Evolutionary conservation across 108 stramenopile species (phyloP).

Genomic region (Cafeteria roenbergensis): DNA sequence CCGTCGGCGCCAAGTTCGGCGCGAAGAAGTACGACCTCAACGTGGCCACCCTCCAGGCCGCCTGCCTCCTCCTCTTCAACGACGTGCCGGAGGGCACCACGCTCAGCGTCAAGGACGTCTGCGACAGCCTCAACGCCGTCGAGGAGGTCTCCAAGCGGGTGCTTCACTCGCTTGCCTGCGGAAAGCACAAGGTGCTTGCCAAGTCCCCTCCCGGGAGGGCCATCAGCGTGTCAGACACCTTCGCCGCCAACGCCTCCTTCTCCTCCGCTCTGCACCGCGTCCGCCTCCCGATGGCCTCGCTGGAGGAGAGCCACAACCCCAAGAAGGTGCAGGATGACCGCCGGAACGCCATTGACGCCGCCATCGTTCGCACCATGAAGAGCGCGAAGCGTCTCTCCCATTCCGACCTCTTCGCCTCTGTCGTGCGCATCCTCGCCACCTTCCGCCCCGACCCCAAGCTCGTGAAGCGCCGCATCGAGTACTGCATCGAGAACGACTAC

Average conservation of each 20-base stretch:
- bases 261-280: slow-evolving; percentile 76
- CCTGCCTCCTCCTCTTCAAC: slow-evolving; percentile 66
- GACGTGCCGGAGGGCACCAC: slow-evolving; percentile 37
- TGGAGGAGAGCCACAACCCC: slow-evolving; percentile 84
- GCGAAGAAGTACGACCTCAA: slow-evolving; percentile 89
- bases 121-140: slow-evolving; percentile 60
- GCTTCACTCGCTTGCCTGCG: slow-evolving; percentile 91
- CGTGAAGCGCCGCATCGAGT: slow-evolving; percentile 77
- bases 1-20: slow-evolving; percentile 72
- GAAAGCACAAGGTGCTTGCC: slow-evolving; percentile 82
- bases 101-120: slow-evolving; percentile 53
- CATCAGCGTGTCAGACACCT: slow-evolving; percentile 72
- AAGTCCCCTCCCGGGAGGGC: slow-evolving; percentile 64
- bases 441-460: slow-evolving; percentile 91
- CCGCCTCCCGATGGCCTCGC: slow-evolving; percentile 93
- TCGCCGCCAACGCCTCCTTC: slow-evolving; percentile 72
- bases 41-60: slow-evolving; percentile 87
- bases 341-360: slow-evolving; percentile 88
- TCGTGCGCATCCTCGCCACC: slow-evolving; percentile 81
- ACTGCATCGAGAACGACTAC: slow-evolving; percentile 83
- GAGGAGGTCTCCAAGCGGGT: slow-evolving; percentile 76
- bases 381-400: slow-evolving; percentile 89
- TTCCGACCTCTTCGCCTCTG: slow-evolving; percentile 87
- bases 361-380: slow-evolving; percentile 99
- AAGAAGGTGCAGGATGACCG: slow-evolving; percentile 95